Evolutionary conservation across 208 protist species (phyloP), one percentile per base, ranked within the genome.

Genomic region (Lotmaria passim): DNA sequence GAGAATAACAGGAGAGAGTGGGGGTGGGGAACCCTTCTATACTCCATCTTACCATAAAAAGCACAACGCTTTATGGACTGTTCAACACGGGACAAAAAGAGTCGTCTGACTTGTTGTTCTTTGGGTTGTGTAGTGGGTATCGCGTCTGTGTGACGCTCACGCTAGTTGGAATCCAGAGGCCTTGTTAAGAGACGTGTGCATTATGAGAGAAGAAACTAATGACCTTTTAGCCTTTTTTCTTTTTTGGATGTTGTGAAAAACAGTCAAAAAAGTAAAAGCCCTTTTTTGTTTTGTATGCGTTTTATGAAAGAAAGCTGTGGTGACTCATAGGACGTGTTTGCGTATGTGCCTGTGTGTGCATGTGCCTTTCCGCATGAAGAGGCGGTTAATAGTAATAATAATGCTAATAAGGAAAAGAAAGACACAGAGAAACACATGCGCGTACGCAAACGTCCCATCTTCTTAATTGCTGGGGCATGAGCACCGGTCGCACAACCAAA

Each of bases 121-220:
- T 34, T 15, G 21, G 12, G 15, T 10, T 24, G 10, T 56, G 24
- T 38, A 57, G 55, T 28, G 57, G 8, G 26, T 63, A 19, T 26
- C 17, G 41, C 57, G 59, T 33, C 26, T 7, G 30, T 7, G 30
- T 2, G 44, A 51, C 57, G 57, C 28, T 36, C 41, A 26, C 28
- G 59, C 28, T 28, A 14, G 10, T 1, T 7, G 26, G 44, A 53
- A 64, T 41, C 24, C 59, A 64, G 59, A 64, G 59, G 59, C 59
- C 59, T 53, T 64, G 59, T 64, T 64, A 64, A 53, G 59, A 64
- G 59, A 51, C 44, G 59, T 53, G 59, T 53, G 59, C 59, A 8
- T 51, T 39, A 38, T 41, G 41, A 41, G 44, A 64, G 31, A 64
- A 51, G 30, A 64, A 64, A n/a, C 7, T 8, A 24, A 43, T 14